Conservation (phyloP, 129 eudicot genomes). For the Lactuca saligna region DNA sequence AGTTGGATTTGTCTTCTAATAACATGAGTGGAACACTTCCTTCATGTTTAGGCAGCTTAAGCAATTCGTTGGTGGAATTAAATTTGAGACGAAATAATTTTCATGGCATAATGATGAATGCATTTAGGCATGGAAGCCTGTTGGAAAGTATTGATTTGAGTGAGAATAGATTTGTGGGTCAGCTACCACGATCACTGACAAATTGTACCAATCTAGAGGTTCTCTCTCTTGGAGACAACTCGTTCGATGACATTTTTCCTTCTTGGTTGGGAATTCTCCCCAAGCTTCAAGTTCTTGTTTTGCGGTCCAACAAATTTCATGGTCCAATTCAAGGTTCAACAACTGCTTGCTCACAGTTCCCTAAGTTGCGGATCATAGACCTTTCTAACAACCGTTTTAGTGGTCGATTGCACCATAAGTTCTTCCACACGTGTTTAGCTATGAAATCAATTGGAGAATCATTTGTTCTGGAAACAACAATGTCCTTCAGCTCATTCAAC, state of each 20-base stretch:
- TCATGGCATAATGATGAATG: not conserved
- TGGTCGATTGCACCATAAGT: constrained; percentile 13
- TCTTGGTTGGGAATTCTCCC: constrained; percentile 14
- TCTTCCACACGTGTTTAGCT: constrained; percentile 16
- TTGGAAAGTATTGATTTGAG: constrained; percentile 19
- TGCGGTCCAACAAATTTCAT: not conserved
- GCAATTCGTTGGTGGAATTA: no score
- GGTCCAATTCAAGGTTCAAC: no score
- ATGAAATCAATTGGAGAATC: constrained; percentile 8
- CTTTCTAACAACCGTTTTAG: constrained; percentile 31
- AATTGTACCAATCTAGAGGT: not conserved
- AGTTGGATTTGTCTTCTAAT: constrained; percentile 11
- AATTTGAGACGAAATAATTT: no score
- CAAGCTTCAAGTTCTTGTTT: constrained; percentile 19
- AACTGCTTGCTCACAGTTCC: no score
- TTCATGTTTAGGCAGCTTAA: no score
- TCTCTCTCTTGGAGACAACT: not conserved
- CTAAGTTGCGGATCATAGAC: constrained; percentile 28
- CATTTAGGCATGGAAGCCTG: not conserved
- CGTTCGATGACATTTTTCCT: constrained; percentile 18
- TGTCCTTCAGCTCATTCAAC: not conserved
- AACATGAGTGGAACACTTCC: not conserved
- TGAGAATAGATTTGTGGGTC: constrained; percentile 11
- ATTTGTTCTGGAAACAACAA: not conserved
- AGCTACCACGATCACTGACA: not conserved